Percentiles rank a stretch among this genome's conserved stretches.
These are phyloP conservation scores for Citrus unshiu DNA, from an alignment of 345 rosid species.

Conservation along the genomic window DNA sequence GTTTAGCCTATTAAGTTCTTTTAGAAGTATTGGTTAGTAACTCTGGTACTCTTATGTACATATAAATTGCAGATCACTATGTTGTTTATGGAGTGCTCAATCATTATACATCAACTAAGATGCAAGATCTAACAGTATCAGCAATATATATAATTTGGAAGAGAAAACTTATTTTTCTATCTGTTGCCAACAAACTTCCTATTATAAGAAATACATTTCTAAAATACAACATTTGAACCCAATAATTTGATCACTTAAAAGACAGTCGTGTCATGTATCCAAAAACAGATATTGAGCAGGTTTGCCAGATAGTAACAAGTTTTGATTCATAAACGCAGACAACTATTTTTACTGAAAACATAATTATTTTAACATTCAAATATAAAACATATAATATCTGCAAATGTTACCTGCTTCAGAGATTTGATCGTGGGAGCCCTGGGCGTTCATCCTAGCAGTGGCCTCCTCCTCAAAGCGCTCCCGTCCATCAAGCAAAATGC, in stretches of 20 bases:
- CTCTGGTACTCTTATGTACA: neutral
- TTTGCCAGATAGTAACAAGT: neutral
- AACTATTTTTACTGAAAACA: neutral
- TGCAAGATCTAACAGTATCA: neutral
- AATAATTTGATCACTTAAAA: neutral
- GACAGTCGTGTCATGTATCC: neutral
- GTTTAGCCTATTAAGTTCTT: neutral
- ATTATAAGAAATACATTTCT: too few species aligned
- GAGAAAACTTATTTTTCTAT: neutral
- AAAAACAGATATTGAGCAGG: neutral
- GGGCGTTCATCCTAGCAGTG: conserved; percentile 39
- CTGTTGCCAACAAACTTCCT: neutral
- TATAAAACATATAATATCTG: neutral
- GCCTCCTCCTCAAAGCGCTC: conserved; percentile 98
- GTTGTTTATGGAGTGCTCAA: neutral
- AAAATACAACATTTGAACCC: neutral
- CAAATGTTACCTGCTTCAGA: conserved; percentile 44
- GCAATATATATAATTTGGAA: neutral
- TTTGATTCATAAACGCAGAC: neutral
- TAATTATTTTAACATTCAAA: neutral
- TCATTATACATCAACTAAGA: neutral
- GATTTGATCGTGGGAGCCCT: conserved; percentile 38
- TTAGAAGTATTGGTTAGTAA: neutral
- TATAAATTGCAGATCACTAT: neutral
- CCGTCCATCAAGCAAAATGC: conserved; percentile 92